Evolutionary conservation across 371 early-diverging fungal species (phyloP).

Genomic region (Mucor plumbeus): DNA sequence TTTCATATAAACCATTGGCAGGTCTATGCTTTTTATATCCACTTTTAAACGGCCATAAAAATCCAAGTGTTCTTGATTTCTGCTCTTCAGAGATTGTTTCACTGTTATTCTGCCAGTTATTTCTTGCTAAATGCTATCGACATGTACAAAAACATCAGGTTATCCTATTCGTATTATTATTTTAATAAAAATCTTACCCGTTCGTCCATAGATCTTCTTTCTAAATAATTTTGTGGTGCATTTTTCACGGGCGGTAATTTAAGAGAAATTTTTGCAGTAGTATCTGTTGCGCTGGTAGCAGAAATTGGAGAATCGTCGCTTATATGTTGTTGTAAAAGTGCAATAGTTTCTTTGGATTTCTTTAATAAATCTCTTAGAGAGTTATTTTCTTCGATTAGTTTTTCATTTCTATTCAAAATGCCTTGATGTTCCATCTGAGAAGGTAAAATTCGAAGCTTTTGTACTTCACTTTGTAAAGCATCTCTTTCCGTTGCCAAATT

Average conservation of each 20-base stretch:
- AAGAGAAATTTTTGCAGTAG: not conserved
- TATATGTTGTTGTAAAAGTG: constrained; percentile 24
- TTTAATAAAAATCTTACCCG: not conserved
- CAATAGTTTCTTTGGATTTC: constrained; percentile 39
- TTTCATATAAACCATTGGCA: not conserved
- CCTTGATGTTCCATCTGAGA: constrained; percentile 22
- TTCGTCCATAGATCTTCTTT: constrained; percentile 17
- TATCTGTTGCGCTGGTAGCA: not conserved
- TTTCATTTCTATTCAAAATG: constrained; percentile 11
- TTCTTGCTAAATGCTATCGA: constrained; percentile 10
- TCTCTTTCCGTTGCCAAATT: constrained; percentile 29
- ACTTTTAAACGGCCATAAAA: not conserved
- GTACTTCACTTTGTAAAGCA: constrained; percentile 25
- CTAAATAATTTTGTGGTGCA: not conserved
- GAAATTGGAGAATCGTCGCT: not conserved
- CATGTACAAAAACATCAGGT: too few species aligned
- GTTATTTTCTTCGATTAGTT: constrained; percentile 34
- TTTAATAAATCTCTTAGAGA: constrained; percentile 30
- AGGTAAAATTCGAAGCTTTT: constrained; percentile 27
- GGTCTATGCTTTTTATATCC: constrained; percentile 3
- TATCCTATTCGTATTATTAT: not conserved
- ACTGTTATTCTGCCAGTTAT: not conserved
- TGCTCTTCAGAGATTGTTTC: not conserved
- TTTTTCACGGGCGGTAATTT: not conserved
- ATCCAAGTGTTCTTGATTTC: not conserved